Conservation (phyloP, 257 asterid species). For the Handroanthus guayacan region DNA sequence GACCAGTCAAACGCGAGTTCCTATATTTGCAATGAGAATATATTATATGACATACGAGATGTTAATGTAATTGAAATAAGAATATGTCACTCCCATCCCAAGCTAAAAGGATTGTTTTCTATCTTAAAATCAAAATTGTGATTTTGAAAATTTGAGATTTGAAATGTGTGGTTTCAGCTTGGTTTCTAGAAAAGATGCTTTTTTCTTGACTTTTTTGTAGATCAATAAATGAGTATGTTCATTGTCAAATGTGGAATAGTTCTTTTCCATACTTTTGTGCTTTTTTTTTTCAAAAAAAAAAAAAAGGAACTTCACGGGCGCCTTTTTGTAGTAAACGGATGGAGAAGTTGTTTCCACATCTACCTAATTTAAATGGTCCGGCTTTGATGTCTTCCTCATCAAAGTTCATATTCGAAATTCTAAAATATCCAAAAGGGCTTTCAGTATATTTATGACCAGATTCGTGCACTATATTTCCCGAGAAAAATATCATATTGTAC, state of each 20-base stretch:
- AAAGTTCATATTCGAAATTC: background rate
- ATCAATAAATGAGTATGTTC: background rate
- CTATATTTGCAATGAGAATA: too few species aligned
- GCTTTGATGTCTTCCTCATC: background rate
- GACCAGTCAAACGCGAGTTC: constrained; percentile 40
- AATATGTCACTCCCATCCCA: background rate
- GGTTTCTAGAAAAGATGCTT: constrained; percentile 6
- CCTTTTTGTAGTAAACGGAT: background rate
- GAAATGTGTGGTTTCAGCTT: constrained; percentile 31
- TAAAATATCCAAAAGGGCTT: background rate
- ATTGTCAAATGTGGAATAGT: background rate
- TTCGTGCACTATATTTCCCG: background rate
- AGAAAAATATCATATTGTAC: background rate
- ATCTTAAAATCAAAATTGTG: background rate
- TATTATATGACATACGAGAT: background rate
- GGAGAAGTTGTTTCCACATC: constrained; percentile 8
- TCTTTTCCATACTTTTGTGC: background rate
- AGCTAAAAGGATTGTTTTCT: background rate
- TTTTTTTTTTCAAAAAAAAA: background rate
- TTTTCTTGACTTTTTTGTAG: background rate
- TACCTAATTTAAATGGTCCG: background rate
- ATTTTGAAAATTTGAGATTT: background rate
- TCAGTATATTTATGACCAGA: too few species aligned
- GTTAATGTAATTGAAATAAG: too few species aligned
- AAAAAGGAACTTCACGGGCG: background rate